phyloP scores from a whole-genome alignment of 495 filamentous ascomycete genomes.

The Lindgomyces ingoldianus region DNA sequence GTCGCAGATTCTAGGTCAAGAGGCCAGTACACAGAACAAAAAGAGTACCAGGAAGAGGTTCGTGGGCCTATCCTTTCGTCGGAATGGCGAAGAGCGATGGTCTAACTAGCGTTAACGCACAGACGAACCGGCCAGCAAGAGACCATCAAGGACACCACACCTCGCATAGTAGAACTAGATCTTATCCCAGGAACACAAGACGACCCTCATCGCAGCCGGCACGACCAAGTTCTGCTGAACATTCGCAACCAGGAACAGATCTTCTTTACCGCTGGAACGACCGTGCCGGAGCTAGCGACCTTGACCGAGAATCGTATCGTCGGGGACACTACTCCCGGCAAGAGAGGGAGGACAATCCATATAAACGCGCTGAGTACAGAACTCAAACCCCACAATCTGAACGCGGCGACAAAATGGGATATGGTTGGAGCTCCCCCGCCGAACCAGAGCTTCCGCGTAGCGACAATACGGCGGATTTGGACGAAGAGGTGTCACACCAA shows the following conservation, averaged over 20 bases:
- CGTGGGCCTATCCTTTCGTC: neutral
- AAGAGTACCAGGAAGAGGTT: neutral
- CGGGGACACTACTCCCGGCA: neutral
- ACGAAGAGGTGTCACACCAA: neutral
- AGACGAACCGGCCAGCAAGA: neutral
- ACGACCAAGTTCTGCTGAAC: neutral
- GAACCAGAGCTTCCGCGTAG: neutral
- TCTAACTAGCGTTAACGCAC: neutral
- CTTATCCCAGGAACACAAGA: no score
- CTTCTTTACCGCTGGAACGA: neutral
- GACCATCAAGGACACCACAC: neutral
- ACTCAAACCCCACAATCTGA: neutral
- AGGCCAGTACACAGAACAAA: neutral
- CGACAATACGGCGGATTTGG: neutral
- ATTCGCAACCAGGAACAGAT: neutral
- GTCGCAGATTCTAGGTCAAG: neutral
- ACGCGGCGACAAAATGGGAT: neutral
- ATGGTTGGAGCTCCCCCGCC: neutral
- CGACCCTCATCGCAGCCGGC: neutral
- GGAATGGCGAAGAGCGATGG: no score
- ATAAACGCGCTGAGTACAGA: neutral
- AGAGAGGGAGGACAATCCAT: neutral
- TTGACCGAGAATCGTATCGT: neutral
- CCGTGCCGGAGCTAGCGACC: neutral
- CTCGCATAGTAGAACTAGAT: neutral